Percentiles rank a stretch among this genome's conserved stretches.
phyloP scores from a whole-genome alignment of 768 basidiomycete species.

The Boletus coccyginus region DNA sequence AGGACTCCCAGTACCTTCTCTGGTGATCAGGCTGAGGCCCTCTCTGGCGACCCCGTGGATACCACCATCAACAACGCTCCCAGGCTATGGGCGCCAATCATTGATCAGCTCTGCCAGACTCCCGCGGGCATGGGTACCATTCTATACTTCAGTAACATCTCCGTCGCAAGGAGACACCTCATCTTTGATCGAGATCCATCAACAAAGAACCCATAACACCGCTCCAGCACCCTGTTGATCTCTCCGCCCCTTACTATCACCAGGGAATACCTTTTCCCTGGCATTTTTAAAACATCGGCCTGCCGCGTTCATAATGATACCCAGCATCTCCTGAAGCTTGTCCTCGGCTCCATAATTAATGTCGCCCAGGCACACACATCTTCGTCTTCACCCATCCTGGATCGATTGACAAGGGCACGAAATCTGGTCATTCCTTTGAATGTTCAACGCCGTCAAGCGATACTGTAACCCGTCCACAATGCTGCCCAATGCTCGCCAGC shows the following conservation, averaged over 20 bases:
- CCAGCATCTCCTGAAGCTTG: conserved; percentile 21
- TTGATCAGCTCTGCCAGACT: background rate
- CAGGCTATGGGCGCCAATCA: conserved; percentile 14
- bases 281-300: conserved; percentile 1
- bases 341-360: conserved; percentile 28
- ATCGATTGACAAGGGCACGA: conserved; percentile 74
- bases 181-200: background rate
- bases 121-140: background rate
- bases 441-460: conserved; percentile 5
- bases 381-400: conserved; percentile 88
- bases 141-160: background rate
- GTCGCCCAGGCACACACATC: conserved; percentile 25
- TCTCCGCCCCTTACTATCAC: background rate
- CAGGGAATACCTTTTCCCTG: conserved; percentile 2
- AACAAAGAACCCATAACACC: background rate
- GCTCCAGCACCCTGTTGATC: background rate
- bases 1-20: background rate
- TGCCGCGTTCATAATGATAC: background rate
- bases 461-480: background rate
- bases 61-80: conserved; percentile 7
- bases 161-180: background rate
- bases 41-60: background rate
- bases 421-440: background rate
- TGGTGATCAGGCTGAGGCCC: background rate
- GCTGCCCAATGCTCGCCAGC: conserved; percentile 27